Conservation (phyloP, 768 basidiomycete genomes). For the Psilocybe azurescens region DNA sequence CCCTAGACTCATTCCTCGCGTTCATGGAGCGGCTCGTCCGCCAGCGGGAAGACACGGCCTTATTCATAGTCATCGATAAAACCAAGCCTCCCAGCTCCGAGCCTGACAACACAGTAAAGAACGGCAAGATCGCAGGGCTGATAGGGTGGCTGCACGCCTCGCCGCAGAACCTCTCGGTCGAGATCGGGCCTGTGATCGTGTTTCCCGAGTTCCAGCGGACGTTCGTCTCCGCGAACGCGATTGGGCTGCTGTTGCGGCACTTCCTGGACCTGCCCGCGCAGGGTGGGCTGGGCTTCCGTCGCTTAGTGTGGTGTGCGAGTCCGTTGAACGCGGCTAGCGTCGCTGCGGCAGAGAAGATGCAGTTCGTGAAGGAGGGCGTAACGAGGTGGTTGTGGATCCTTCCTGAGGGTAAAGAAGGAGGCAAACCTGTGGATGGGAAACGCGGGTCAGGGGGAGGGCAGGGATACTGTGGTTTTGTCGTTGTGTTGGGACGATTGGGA, state of each 20-base stretch:
- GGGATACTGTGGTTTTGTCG: slow-evolving; percentile 42
- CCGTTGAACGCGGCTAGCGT: slow-evolving; percentile 50
- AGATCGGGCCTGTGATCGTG: slow-evolving; percentile 56
- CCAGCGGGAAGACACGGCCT: slow-evolving; percentile 27
- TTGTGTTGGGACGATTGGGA: slow-evolving; percentile 60
- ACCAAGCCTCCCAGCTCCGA: slow-evolving; percentile 31
- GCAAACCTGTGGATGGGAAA: slow-evolving; percentile 24
- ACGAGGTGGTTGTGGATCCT: slow-evolving; percentile 56
- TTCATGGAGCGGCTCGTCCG: slow-evolving; percentile 33
- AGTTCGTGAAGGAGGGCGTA: slow-evolving; percentile 53
- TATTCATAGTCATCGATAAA: slow-evolving; percentile 57
- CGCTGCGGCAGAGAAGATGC: slow-evolving; percentile 53
- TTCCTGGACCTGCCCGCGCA: slow-evolving; percentile 40
- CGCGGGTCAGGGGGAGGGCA: slow-evolving; percentile 40
- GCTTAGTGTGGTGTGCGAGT: slow-evolving; percentile 60
- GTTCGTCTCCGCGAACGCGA: slow-evolving; percentile 54
- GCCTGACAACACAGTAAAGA: slow-evolving; percentile 13
- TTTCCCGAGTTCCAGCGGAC: slow-evolving; percentile 51
- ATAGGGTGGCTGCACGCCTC: slow-evolving; percentile 48
- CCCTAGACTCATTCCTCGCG: slow-evolving; percentile 32
- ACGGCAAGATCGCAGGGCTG: slow-evolving; percentile 49
- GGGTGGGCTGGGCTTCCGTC: slow-evolving; percentile 55
- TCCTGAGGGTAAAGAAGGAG: slow-evolving; percentile 31
- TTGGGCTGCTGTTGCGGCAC: slow-evolving; percentile 46
- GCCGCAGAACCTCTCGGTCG: slow-evolving; percentile 37